These are phyloP conservation scores for Urochloa ruziziensis DNA, from an alignment of 176 grass and related monocot species.

Conservation along the genomic window DNA sequence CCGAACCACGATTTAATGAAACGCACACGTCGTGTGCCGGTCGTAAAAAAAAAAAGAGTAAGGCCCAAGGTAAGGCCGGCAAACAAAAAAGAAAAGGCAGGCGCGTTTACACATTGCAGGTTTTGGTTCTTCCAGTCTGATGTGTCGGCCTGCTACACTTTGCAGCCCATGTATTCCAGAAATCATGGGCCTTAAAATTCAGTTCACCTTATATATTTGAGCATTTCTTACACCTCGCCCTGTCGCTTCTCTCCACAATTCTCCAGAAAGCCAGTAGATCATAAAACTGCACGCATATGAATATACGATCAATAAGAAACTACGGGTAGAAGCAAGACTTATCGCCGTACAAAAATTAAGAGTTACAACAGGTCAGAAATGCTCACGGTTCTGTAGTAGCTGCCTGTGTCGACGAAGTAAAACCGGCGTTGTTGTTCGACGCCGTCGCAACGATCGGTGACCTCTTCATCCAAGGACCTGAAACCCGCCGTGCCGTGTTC, in stretches of 20 bases:
- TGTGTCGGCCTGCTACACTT: background rate
- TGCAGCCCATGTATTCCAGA: background rate
- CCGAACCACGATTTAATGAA: too few relatives aligned
- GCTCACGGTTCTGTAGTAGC: conserved; percentile 5
- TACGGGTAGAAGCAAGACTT: background rate
- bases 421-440: background rate
- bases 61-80: background rate
- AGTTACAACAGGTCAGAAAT: background rate
- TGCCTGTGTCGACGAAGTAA: conserved; percentile 4
- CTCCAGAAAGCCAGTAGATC: conserved; percentile 53
- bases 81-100: background rate
- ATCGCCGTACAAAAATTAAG: background rate
- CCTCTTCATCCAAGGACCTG: background rate
- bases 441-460: background rate
- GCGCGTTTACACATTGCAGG: too few relatives aligned
- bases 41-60: too few relatives aligned
- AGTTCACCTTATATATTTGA: too few relatives aligned
- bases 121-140: background rate
- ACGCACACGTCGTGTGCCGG: too few relatives aligned
- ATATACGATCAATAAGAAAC: background rate
- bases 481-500: background rate
- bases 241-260: conserved; percentile 28
- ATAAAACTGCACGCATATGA: conserved; percentile 39
- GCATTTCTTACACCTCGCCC: background rate
- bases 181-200: background rate